Base-by-base conservation (phyloP, 2,329 filamentous ascomycete species). In the Juglanconis sp. region DNA sequence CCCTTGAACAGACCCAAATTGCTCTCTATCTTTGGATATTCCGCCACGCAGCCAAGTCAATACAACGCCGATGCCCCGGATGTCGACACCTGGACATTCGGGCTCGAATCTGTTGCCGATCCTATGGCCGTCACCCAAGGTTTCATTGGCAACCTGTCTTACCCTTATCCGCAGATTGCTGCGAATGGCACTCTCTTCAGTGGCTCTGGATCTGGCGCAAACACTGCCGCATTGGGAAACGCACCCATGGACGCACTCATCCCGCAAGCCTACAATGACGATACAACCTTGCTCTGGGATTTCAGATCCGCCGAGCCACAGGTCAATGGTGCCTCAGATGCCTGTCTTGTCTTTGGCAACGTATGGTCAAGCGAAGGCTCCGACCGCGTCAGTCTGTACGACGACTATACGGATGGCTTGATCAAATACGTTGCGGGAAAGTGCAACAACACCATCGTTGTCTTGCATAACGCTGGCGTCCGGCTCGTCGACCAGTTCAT, bases 291-390 rank as follows among this genome's bases (percentile, higher is more conserved):
- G 1, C 82, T 81, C 68, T 87, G 82, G 78, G 87, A 90, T 68
- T 83, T 87, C 63, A 69, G 70, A 15, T 78, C 73, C 1, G 68
- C 70, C 1, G 70, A 76, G 1, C 84, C 86, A 0, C 66, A 72
- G 5, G 80, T 88, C 7, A 75, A 81, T 53, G 69, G 75, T 2
- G 72, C 64, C 4, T 78, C 81, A 1, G 81, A 92, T 66, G 79
- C 91, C 6, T 95, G 91, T 64, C 72, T 89, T 2, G 84, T 88
- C 0, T 84, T 89, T 65, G 82, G 85, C 65, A 89, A 89, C 68
- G 82, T 80, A 7, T 90, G 88, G 72, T 85, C 88, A 1, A 86
- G 88, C 1, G 92, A 96, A 73, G 89, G 88, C 1, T 88, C 81
- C 64, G 81, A 91, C 61, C 79, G 85, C 51, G 76, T 83, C 0